A percentile compares a stretch with the other conserved stretches of the same genome.
These are phyloP conservation scores for Fusarium falciforme DNA, from an alignment of 2,329 filamentous ascomycete species.

Conservation along the genomic window DNA sequence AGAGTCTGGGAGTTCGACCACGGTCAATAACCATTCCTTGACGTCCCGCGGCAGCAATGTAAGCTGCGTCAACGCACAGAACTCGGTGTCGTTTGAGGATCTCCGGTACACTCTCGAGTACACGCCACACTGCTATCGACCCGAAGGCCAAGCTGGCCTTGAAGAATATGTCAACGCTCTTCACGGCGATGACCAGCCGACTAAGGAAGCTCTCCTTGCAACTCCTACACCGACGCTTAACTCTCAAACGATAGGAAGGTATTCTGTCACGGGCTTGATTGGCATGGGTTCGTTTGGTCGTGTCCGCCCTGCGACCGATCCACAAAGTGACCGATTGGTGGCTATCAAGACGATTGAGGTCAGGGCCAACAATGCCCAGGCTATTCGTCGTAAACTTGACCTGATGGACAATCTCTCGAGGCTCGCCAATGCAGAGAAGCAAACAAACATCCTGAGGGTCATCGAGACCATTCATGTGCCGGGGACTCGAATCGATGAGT, in stretches of 20 bases:
- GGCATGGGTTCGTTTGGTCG: not conserved
- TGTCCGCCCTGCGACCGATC: not conserved
- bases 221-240: not conserved
- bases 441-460: not conserved
- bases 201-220: not conserved
- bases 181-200: not conserved
- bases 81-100: not conserved
- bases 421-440: not conserved
- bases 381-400: not conserved
- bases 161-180: not conserved
- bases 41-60: not conserved
- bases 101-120: slow-evolving; percentile 1
- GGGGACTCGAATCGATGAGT: not conserved
- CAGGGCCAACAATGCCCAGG: not conserved
- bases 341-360: not conserved
- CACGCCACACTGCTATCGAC: not conserved
- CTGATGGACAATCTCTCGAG: not conserved
- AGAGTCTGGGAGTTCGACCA: not conserved
- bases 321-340: not conserved
- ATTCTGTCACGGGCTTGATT: not conserved
- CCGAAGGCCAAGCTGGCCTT: not conserved
- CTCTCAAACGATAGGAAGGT: not conserved
- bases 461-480: not conserved
- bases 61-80: not conserved
- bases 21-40: not conserved